Evolutionary conservation across 2,329 filamentous ascomycete genomes (phyloP), one percentile per base, ranked within the genome.

Genomic region (Hirsutella minnesotensis): DNA sequence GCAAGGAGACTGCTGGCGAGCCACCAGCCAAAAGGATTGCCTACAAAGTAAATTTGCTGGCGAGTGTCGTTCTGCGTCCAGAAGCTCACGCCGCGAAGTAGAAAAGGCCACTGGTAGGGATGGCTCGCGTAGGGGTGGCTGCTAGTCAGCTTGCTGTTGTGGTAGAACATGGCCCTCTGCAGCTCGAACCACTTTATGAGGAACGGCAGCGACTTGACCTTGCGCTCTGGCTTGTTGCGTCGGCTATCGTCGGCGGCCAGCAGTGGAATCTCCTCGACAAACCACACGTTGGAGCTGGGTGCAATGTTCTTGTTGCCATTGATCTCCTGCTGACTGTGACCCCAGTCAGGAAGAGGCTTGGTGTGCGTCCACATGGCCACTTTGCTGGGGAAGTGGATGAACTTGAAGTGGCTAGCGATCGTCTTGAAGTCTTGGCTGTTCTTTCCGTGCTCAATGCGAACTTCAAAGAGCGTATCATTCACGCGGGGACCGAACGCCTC

Each of bases 281-380:
- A 82, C 92, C 92, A 98, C 48, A 95, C 74, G 61, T 98, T 98
- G 61, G 87, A 95, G 59, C 83, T 81, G 48, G 90, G 85, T 22
- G 80, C 72, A 42, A 94, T 70, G 60, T 95, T 94, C 77, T 98
- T 98, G 73, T 98, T 98, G 46, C 92, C 92, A 63, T 98, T 98
- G 70, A 98, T 95, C 62, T 98, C 92, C 57, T 94, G 90, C 64
- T 98, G 92, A 63, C 94, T 92, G 69, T 85, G 90, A 21, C 76
- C 92, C 92, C 92, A 98, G 4, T 98, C 92, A 4, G 92, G 92
- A n/a, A 98, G 77, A 40, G 92, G 86, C 46, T 81, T 92, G 30
- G 84, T 84, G 63, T 96, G 90, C 22, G 92, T 98, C 92, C 92
- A 98, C 90, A 98, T 94, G 51, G 92, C 90, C 40, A 98, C 92